Conservation (phyloP, 2,329 filamentous ascomycete genomes). For the Penicillium sclerotiorum region DNA sequence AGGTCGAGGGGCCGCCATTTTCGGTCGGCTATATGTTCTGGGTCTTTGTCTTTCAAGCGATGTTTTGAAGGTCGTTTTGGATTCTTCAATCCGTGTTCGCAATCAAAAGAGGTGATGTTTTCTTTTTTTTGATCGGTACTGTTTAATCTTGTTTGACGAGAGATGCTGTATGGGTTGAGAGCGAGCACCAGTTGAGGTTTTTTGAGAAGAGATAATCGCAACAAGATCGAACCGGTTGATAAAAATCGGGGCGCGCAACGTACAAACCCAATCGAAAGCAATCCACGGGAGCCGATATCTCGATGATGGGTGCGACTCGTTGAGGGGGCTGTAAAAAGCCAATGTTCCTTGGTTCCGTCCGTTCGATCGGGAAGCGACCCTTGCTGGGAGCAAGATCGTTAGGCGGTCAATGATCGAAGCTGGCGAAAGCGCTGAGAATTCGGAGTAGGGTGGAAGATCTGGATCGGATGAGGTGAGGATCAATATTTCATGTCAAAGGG, state of each 20-base stretch:
- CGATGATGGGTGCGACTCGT: slow-evolving; percentile 3
- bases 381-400: slow-evolving; percentile 10
- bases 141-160: neutral
- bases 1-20: slow-evolving; percentile 48
- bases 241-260: slow-evolving; percentile 5
- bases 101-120: too few species aligned
- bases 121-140: neutral
- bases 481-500: neutral
- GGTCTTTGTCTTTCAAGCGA: neutral
- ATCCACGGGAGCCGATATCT: slow-evolving; percentile 2
- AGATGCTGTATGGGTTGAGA: too few species aligned
- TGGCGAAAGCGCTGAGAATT: neutral
- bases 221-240: neutral
- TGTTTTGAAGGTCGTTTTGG: neutral
- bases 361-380: slow-evolving; percentile 10
- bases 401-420: slow-evolving; percentile 15
- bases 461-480: neutral
- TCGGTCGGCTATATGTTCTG: slow-evolving; percentile 6
- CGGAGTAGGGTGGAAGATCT: neutral
- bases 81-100: neutral
- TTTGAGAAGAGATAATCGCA: neutral
- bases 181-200: too few species aligned
- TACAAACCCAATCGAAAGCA: slow-evolving; percentile 7
- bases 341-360: slow-evolving; percentile 4
- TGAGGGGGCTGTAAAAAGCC: neutral